Evolutionary conservation across 2,329 filamentous ascomycete species (phyloP), one percentile per base, ranked within the genome.

Genomic region (Mollisiaceae sp.): DNA sequence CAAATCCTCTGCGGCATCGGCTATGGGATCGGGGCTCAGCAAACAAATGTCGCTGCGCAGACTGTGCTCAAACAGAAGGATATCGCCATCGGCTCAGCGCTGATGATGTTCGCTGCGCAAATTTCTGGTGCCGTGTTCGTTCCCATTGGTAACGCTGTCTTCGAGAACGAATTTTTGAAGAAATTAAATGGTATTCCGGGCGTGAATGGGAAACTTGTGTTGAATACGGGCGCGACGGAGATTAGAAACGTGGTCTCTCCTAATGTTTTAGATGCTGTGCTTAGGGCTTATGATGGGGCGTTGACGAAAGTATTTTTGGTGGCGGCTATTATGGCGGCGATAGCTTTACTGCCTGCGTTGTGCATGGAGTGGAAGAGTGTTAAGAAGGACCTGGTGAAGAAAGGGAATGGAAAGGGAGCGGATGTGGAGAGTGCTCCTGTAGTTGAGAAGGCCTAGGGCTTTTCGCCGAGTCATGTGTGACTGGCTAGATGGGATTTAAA

Each of bases 11-110:
- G 57, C 2, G 84, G 83, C 2, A 54, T 81, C 1, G 82, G 80
- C 11, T 77, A 76, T 67, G 83, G 82, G 2, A 66, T 78, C 1
- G 76, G 73, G 15, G 75, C 82, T 52, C 82, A 85, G 67, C 75
- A 80, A 15, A 80, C 82, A 61, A 80, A 82, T 72, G 81, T 82
- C 65, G 79, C 78, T 27, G 77, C 79, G 4, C 68, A 68, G 39
- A 65, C 81, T 81, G 81, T 83, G 0, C 77, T 87, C 3, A 77
- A 80, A 12, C 78, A 77, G 39, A 77, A 82, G 12, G 83, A 87
- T 55, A 76, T 86, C 11, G 78, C 84, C 8, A 82, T 79, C 1
- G 85, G 84, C 3, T 18, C 57, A 8, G 20, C 63, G 32, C 24
- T 67, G 12, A 64, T 64, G 41, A 43, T 60, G 4, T 60, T 67